These are phyloP conservation scores for Ceratocystis diversiconidia DNA, from an alignment of 2,329 filamentous ascomycete genomes.

Conservation along the genomic window DNA sequence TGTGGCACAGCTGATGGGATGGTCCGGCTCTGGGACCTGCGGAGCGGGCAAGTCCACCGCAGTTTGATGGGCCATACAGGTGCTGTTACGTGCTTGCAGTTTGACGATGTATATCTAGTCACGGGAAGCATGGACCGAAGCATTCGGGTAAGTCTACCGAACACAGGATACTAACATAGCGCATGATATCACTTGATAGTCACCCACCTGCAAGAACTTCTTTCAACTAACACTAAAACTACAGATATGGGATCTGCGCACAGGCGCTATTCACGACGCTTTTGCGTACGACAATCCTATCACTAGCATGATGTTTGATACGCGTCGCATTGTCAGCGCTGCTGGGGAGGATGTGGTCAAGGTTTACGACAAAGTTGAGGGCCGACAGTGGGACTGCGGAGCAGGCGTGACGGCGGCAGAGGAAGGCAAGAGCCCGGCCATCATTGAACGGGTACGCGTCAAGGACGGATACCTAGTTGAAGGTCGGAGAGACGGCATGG, in stretches of 20 bases:
- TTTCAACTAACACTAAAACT: conserved; percentile 22
- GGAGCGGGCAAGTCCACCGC: conserved; percentile 91
- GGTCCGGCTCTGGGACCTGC: conserved; percentile 91
- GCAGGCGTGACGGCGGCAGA: conserved; percentile 60
- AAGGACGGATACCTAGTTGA: conserved; percentile 91
- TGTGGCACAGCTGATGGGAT: conserved; percentile 96
- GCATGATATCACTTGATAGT: no score
- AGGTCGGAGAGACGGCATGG: conserved; percentile 70
- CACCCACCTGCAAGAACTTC: background rate
- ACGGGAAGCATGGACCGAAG: conserved; percentile 88
- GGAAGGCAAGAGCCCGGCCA: conserved; percentile 42
- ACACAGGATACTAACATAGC: background rate
- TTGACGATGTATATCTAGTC: conserved; percentile 88
- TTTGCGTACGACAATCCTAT: conserved; percentile 89
- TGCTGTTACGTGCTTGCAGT: conserved; percentile 85
- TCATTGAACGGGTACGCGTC: conserved; percentile 75
- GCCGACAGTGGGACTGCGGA: conserved; percentile 91
- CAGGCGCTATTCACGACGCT: conserved; percentile 86
- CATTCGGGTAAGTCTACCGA: conserved; percentile 59
- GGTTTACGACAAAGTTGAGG: conserved; percentile 95
- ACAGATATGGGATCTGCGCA: conserved; percentile 97
- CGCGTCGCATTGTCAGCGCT: conserved; percentile 74
- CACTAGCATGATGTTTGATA: conserved; percentile 95
- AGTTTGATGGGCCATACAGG: conserved; percentile 93
- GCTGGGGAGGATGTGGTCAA: conserved; percentile 90